A percentile compares a stretch with the other conserved stretches of the same genome.
These are phyloP conservation scores for Trichoderma parareesei DNA, from an alignment of 495 filamentous ascomycete genomes.

Conservation along the genomic window DNA sequence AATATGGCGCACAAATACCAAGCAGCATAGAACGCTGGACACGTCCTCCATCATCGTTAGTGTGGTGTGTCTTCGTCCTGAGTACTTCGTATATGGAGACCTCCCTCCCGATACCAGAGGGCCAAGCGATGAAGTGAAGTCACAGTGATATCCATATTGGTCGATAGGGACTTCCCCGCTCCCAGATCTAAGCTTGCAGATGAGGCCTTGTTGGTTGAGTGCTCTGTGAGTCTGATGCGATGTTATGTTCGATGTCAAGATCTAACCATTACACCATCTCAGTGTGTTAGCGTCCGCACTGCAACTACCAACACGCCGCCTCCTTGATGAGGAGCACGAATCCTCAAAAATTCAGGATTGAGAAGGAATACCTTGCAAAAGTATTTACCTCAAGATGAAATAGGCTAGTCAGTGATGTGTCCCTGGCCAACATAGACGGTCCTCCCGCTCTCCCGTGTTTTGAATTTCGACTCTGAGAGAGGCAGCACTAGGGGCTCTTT, in stretches of 20 bases:
- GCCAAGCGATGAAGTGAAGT: too few relatives aligned
- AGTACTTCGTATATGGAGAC: too few relatives aligned
- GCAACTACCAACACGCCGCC: not conserved
- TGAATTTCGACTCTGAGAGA: not conserved
- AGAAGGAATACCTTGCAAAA: too few relatives aligned
- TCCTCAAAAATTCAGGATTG: not conserved
- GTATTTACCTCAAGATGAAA: slow-evolving; percentile 3
- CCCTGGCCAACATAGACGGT: not conserved
- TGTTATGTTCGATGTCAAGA: not conserved
- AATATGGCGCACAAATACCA: not conserved
- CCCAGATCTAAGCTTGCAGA: too few relatives aligned
- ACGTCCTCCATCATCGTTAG: too few relatives aligned
- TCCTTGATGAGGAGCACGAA: not conserved
- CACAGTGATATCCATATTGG: too few relatives aligned
- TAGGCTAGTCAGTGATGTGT: not conserved
- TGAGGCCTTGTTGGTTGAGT: not conserved
- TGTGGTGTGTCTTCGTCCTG: too few relatives aligned
- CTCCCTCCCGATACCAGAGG: too few relatives aligned
- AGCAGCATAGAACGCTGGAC: not conserved
- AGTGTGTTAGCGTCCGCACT: not conserved
- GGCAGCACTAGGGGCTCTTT: not conserved
- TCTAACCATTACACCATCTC: not conserved
- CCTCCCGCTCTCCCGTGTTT: slow-evolving; percentile 4
- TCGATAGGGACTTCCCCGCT: too few relatives aligned
- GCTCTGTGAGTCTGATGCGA: not conserved